phyloP scores from a whole-genome alignment of 2,329 filamentous ascomycete species.

The Phyllosticta ampelicida region DNA sequence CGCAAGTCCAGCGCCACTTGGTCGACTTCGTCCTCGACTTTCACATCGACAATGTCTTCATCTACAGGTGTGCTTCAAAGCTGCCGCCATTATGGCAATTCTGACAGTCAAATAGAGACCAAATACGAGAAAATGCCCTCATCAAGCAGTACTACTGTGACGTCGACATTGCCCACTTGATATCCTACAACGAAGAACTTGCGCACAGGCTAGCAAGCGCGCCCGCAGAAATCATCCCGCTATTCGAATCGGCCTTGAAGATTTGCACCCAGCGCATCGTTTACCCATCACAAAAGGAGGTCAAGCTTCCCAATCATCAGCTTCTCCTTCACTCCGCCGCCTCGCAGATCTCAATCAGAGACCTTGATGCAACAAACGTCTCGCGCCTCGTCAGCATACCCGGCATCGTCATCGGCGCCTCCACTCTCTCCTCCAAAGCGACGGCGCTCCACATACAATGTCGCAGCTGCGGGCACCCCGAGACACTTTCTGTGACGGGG shows the following conservation, averaged over 20 bases:
- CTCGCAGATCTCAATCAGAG: conserved; percentile 83
- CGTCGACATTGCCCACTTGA: conserved; percentile 88
- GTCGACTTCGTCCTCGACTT: conserved; percentile 91
- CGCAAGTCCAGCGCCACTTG: conserved; percentile 59
- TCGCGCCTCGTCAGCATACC: conserved; percentile 92
- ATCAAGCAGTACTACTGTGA: conserved; percentile 94
- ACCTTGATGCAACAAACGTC: conserved; percentile 85
- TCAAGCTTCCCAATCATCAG: conserved; percentile 78
- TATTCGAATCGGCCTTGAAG: conserved; percentile 84
- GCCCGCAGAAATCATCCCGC: conserved; percentile 81
- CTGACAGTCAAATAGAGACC: conserved; percentile 55
- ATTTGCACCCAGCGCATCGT: conserved; percentile 90
- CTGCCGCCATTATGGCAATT: conserved; percentile 8
- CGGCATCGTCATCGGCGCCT: conserved; percentile 94
- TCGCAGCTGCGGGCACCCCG: conserved; percentile 66
- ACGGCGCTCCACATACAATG: conserved; percentile 80
- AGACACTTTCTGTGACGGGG: conserved; percentile 62
- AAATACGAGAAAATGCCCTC: conserved; percentile 87
- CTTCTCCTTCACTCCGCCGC: conserved; percentile 88
- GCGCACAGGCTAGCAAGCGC: conserved; percentile 83
- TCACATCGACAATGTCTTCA: conserved; percentile 83
- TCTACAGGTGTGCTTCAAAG: conserved; percentile 60
- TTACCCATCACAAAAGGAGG: conserved; percentile 60
- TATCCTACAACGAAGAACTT: conserved; percentile 91
- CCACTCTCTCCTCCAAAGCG: conserved; percentile 92